Percentiles rank a stretch among this genome's conserved stretches.
Evolutionary conservation across 495 filamentous ascomycete genomes (phyloP).

Genomic region (Penicillium verhagenii): DNA sequence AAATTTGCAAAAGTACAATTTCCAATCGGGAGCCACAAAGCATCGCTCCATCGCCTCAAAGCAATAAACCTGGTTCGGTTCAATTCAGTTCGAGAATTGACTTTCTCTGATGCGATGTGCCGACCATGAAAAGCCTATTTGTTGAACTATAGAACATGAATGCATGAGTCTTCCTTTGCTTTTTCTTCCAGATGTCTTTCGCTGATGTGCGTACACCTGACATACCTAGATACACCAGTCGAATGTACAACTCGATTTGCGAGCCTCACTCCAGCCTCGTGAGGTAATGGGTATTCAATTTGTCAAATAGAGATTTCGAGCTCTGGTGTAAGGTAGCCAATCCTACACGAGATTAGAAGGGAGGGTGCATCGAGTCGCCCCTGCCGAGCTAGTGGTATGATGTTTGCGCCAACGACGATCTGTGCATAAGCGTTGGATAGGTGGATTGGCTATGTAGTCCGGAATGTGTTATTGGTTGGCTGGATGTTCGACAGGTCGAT

Average conservation of each 20-base stretch:
- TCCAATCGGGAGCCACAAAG: not conserved
- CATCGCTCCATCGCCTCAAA: no score
- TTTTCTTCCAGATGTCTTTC: no score
- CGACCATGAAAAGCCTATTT: not conserved
- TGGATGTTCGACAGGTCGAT: not conserved
- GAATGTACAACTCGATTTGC: not conserved
- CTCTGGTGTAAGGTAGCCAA: no score
- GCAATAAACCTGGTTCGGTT: no score
- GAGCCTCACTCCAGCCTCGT: no score
- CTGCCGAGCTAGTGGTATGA: not conserved
- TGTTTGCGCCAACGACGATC: not conserved
- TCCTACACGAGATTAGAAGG: no score
- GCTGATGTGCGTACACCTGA: not conserved
- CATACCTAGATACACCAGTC: not conserved
- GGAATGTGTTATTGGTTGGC: not conserved
- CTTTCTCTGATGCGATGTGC: not conserved
- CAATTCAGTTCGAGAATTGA: not conserved
- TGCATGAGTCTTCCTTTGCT: not conserved
- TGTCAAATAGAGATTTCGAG: no score
- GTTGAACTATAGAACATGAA: not conserved
- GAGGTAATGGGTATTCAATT: no score
- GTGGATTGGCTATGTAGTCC: not conserved
- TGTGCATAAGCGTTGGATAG: constrained; percentile 1
- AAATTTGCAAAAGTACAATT: not conserved
- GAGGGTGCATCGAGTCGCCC: no score